Conservation (phyloP, 768 basidiomycete species). For the Gymnopilus junonius region DNA sequence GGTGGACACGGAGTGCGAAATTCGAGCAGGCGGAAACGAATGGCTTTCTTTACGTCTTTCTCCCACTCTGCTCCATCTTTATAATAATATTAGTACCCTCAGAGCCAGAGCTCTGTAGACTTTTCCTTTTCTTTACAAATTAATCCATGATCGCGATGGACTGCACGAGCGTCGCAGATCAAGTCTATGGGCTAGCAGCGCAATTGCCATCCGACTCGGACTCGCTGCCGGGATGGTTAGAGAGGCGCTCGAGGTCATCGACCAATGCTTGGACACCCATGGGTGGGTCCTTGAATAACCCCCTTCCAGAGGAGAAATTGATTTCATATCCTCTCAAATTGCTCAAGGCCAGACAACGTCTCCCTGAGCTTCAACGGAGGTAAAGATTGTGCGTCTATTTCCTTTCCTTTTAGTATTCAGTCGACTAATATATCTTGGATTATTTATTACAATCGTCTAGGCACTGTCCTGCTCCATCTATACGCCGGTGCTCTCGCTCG, state of each 20-base stretch:
- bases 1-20: conserved; percentile 6
- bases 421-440: too few relatives aligned
- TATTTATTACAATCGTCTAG: conserved; percentile 42
- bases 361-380: conserved; percentile 98
- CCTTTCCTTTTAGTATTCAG: too few relatives aligned
- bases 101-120: neutral
- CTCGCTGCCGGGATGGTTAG: conserved; percentile 63
- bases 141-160: conserved; percentile 54
- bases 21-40: conserved; percentile 5
- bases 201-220: conserved; percentile 34
- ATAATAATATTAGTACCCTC: too few relatives aligned
- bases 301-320: conserved; percentile 18
- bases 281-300: conserved; percentile 62
- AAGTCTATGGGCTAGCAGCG: too few relatives aligned
- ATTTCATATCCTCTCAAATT: conserved; percentile 22
- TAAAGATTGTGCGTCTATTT: conserved; percentile 84
- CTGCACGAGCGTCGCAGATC: conserved; percentile 51
- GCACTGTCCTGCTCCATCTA: conserved; percentile 94
- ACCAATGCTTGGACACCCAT: conserved; percentile 73
- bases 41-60: conserved; percentile 15
- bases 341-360: conserved; percentile 62
- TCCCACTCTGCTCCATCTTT: conserved; percentile 5
- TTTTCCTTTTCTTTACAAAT: neutral
- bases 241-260: conserved; percentile 84
- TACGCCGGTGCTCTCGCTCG: conserved; percentile 74